Conservation (phyloP, 2,329 filamentous ascomycete species). For the Penicillium decumbens region DNA sequence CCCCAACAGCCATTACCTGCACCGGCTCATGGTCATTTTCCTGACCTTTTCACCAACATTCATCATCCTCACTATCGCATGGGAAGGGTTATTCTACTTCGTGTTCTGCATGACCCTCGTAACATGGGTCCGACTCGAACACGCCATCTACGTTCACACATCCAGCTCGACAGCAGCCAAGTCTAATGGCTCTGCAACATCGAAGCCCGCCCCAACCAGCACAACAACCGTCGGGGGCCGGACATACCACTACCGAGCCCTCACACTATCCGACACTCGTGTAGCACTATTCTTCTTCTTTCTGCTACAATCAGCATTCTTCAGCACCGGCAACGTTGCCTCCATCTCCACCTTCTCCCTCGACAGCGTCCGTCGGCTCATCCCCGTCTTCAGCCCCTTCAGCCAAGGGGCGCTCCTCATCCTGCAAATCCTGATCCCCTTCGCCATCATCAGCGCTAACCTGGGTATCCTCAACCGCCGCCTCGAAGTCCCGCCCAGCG, state of each 20-base stretch:
- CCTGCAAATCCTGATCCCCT: conserved; percentile 87
- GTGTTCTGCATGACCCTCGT: conserved; percentile 77
- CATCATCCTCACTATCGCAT: conserved; percentile 93
- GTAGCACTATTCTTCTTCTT: conserved; percentile 93
- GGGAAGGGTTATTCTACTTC: conserved; percentile 94
- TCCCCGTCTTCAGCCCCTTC: conserved; percentile 92
- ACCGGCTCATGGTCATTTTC: conserved; percentile 83
- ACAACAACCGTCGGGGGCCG: conserved; percentile 32
- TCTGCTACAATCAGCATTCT: conserved; percentile 91
- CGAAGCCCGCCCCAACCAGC: conserved; percentile 29
- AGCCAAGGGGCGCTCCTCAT: conserved; percentile 81
- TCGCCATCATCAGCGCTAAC: conserved; percentile 85
- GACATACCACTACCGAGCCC: conserved; percentile 54
- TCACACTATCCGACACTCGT: conserved; percentile 77
- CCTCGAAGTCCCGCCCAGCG: conserved; percentile 77
- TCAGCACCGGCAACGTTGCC: conserved; percentile 93
- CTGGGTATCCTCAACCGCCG: conserved; percentile 86
- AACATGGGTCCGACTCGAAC: conserved; percentile 88
- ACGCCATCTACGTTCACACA: conserved; percentile 58
- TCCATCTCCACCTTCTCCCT: conserved; percentile 90
- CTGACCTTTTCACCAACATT: conserved; percentile 89
- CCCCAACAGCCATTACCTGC: conserved; percentile 82
- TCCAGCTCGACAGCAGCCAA: conserved; percentile 10
- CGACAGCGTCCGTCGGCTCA: conserved; percentile 78
- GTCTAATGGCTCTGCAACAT: conserved; percentile 23